Conservation (phyloP, 169 alveolate genomes). For the Neospora caninum region DNA sequence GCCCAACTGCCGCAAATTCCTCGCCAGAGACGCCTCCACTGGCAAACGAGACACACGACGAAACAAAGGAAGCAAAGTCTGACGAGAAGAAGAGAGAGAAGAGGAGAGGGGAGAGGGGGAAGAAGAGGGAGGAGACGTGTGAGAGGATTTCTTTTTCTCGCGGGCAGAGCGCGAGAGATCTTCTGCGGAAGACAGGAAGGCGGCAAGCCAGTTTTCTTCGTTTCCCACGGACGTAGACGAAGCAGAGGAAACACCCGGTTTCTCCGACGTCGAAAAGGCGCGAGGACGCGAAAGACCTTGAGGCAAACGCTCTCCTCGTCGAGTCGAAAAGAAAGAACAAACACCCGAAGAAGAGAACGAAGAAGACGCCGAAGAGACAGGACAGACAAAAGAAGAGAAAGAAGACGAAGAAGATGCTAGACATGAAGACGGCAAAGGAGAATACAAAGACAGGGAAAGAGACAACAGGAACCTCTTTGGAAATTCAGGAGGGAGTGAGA, state of each 20-base stretch:
- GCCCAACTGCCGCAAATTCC: not conserved
- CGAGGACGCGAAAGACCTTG: no score
- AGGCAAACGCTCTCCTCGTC: not conserved
- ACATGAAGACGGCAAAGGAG: not conserved
- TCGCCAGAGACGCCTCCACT: not conserved
- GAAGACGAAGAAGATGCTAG: not conserved
- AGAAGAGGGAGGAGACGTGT: not conserved
- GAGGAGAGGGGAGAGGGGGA: not conserved
- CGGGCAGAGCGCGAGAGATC: not conserved
- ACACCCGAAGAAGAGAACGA: not conserved
- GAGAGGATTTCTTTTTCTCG: not conserved
- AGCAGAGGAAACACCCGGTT: not conserved
- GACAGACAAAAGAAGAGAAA: not conserved
- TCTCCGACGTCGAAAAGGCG: no score
- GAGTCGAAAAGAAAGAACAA: not conserved
- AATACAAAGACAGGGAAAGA: not conserved
- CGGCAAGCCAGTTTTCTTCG: not conserved
- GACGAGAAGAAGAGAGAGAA: not conserved
- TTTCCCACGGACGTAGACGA: not conserved
- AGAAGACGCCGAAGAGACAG: not conserved
- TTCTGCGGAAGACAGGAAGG: not conserved
- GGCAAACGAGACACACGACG: constrained; percentile 34
- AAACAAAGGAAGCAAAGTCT: not conserved
- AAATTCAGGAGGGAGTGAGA: no score
- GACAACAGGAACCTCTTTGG: not conserved